A percentile compares a stretch with the other conserved stretches of the same genome.
Conservation (phyloP, 2,329 filamentous ascomycete genomes). For the Capronia coronata region DNA sequence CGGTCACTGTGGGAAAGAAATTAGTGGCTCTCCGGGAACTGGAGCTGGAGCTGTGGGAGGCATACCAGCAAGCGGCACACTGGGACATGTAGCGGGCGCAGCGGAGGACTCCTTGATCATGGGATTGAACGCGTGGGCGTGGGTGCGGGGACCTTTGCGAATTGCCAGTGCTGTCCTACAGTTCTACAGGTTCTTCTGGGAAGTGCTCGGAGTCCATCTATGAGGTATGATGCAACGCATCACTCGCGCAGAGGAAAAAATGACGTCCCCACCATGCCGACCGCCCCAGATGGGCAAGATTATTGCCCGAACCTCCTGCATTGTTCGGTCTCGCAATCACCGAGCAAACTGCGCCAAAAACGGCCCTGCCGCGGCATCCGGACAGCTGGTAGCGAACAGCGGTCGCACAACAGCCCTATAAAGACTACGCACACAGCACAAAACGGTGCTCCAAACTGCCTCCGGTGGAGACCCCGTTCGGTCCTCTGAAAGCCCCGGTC, state of each 20-base stretch:
- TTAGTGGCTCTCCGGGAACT: background rate
- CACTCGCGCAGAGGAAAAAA: background rate
- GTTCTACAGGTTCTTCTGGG: too few species aligned
- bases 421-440: too few species aligned
- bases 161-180: background rate
- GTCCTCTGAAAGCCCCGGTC: background rate
- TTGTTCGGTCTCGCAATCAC: background rate
- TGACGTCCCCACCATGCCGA: background rate
- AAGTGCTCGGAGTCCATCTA: background rate
- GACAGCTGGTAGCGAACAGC: background rate
- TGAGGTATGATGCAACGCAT: background rate
- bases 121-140: background rate
- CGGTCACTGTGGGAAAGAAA: background rate
- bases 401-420: too few species aligned
- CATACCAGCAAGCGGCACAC: too few species aligned
- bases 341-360: background rate
- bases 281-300: background rate
- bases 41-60: background rate
- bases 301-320: background rate
- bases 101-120: background rate
- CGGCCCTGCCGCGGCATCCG: background rate
- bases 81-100: too few species aligned
- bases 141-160: background rate
- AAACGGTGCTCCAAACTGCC: background rate
- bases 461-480: background rate